Conservation (phyloP, 305 asterid species). For the Fraxinus nigra region DNA sequence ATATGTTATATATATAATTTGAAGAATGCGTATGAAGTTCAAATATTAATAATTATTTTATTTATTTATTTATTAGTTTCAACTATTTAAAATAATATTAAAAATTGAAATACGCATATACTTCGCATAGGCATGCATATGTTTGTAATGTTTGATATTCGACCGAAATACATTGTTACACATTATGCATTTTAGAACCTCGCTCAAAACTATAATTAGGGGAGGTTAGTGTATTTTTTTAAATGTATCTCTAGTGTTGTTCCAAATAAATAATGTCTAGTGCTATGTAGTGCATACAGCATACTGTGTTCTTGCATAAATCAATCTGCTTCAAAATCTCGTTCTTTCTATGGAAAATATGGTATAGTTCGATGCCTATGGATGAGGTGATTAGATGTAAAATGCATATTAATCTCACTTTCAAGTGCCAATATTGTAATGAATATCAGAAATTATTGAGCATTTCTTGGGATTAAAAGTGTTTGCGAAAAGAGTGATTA, state of each 20-base stretch:
- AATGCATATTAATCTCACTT: neutral
- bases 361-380: neutral
- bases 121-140: too few relatives aligned
- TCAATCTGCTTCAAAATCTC: neutral
- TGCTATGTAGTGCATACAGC: neutral
- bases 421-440: neutral
- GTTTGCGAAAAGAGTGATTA: neutral
- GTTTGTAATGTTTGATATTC: too few relatives aligned
- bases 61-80: too few relatives aligned
- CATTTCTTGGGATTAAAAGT: neutral
- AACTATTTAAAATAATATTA: too few relatives aligned
- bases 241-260: neutral
- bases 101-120: too few relatives aligned
- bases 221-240: neutral
- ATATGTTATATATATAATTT: too few relatives aligned
- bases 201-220: neutral
- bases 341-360: neutral
- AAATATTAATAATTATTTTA: too few relatives aligned
- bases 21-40: too few relatives aligned
- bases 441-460: neutral
- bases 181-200: too few relatives aligned
- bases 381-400: neutral
- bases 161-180: too few relatives aligned
- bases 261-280: neutral
- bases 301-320: neutral